A percentile compares a stretch with the other conserved stretches of the same genome.
Conservation (phyloP, 305 asterid genomes). For the Fraxinus sp. region DNA sequence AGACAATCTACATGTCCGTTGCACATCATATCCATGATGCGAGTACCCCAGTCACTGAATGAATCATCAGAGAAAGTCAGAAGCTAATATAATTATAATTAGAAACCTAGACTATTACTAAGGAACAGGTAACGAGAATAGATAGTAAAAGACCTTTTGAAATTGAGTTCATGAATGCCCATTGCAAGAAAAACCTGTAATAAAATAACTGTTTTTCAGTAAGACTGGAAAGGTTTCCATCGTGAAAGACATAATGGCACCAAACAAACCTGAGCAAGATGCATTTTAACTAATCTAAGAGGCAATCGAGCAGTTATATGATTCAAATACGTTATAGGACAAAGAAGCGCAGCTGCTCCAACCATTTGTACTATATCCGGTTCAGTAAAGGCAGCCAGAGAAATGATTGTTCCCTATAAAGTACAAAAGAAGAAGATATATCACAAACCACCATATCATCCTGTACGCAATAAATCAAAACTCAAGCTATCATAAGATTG, state of each 20-base stretch:
- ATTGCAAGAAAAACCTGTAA: constrained; percentile 60
- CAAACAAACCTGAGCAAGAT: constrained; percentile 66
- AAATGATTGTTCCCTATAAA: constrained; percentile 87
- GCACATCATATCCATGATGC: constrained; percentile 78
- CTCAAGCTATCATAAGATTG: constrained; percentile 17
- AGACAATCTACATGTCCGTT: constrained; percentile 67
- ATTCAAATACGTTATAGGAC: constrained; percentile 83
- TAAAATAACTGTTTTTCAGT: constrained; percentile 20
- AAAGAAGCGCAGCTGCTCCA: constrained; percentile 92
- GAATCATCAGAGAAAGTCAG: constrained; percentile 22
- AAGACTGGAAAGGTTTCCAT: constrained; percentile 10
- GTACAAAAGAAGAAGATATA: constrained; percentile 19
- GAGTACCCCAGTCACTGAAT: constrained; percentile 61
- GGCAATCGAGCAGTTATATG: constrained; percentile 68
- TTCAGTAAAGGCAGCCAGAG: constrained; percentile 91
- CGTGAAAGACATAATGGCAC: constrained; percentile 18
- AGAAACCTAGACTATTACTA: constrained; percentile 15
- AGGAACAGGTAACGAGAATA: constrained; percentile 14
- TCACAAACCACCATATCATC: background rate
- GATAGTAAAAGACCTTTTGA: constrained; percentile 61
- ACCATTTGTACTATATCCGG: constrained; percentile 79
- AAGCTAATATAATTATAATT: constrained; percentile 3
- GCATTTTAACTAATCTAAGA: constrained; percentile 69
- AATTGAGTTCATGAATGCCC: constrained; percentile 90
- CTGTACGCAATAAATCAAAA: background rate